Evolutionary conservation across 352 stramenopile species (phyloP).

Genomic region (Phytopythium chamaehyphon): DNA sequence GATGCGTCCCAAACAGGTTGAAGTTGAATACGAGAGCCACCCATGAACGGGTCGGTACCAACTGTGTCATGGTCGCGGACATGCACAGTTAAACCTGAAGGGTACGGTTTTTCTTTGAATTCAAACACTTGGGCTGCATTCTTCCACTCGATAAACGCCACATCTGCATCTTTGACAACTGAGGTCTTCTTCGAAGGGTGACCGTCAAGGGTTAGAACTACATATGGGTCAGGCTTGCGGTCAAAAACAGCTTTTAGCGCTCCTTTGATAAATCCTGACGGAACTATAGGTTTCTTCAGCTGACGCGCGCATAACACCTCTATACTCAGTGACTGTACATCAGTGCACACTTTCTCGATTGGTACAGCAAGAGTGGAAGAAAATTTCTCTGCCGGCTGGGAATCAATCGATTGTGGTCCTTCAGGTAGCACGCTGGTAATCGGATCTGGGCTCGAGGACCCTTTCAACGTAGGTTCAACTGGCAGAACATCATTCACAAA

Average conservation of each 20-base stretch:
- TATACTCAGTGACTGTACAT: slow-evolving; percentile 35
- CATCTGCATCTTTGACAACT: slow-evolving; percentile 31
- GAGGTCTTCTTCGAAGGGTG: slow-evolving; percentile 22
- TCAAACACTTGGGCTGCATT: slow-evolving; percentile 40
- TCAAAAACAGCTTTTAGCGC: slow-evolving; percentile 41
- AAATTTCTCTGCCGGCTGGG: not conserved
- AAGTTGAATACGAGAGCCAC: slow-evolving; percentile 26
- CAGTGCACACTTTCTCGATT: slow-evolving; percentile 1
- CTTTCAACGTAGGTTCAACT: no score
- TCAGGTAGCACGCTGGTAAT: no score
- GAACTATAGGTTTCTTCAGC: slow-evolving; percentile 16
- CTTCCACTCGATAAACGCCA: slow-evolving; percentile 45
- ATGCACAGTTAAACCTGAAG: slow-evolving; percentile 20
- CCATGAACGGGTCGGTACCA: slow-evolving; percentile 39
- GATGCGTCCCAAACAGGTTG: slow-evolving; percentile 22
- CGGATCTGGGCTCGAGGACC: no score
- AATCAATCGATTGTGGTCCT: no score
- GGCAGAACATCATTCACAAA: no score
- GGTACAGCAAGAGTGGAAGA: not conserved
- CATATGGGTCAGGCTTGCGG: slow-evolving; percentile 41
- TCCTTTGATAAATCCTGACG: slow-evolving; percentile 15
- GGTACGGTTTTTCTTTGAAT: slow-evolving; percentile 27
- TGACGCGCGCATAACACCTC: slow-evolving; percentile 29
- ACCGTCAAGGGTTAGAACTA: slow-evolving; percentile 23
- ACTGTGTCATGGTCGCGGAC: slow-evolving; percentile 41